Base-by-base conservation (phyloP, 768 basidiomycete genomes). In the Phallus indusiatus region DNA sequence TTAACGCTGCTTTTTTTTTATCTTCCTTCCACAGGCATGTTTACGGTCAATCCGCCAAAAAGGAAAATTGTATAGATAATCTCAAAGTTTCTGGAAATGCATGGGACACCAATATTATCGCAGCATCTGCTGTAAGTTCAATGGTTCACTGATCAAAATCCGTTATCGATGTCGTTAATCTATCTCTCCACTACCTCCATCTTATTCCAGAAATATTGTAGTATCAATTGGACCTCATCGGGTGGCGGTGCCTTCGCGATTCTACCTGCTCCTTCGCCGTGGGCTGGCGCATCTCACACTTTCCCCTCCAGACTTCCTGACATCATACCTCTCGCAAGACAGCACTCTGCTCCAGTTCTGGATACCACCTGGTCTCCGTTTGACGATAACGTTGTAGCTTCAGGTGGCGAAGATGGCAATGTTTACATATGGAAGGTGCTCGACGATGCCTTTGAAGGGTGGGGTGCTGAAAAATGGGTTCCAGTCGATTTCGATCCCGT, bases 361-460 rank as follows among this genome's bases (percentile, higher is more conserved):
- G 95, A 98, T 73, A 98, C 95, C 0, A 90, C 89, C 67, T 98
- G 94, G 93, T 91, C 89, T 0, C 94, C 94, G 0, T 92, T 95
- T 70, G 86, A 94, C 67, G 95, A 98, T 72, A 76, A 81, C 6
- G 77, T 95, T 66, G 88, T 96, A 64, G 95, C 89, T 1, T 94
- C 92, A 0, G 91, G 81, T 16, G 93, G 88, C 52, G 95, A 99
- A 71, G 96, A 99, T 69, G 93, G 94, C 47, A 93, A 94, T 67
- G 80, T 89, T 64, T 81, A 91, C 74, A 79, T 99, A 68, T 97
- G 93, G 88, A 89, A 91, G 68, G 84, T 97, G 54, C 71, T 80
- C n/a, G 61, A 76, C 1, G 68, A 69, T 51, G 67, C 71, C 34
- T 96, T 97, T 63, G 88, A 90, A 42, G 89, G 83, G 9, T 96